Percentiles rank a stretch among this genome's conserved stretches.
phyloP scores from a whole-genome alignment of 345 rosid species.

The Euphorbia tirucalli region DNA sequence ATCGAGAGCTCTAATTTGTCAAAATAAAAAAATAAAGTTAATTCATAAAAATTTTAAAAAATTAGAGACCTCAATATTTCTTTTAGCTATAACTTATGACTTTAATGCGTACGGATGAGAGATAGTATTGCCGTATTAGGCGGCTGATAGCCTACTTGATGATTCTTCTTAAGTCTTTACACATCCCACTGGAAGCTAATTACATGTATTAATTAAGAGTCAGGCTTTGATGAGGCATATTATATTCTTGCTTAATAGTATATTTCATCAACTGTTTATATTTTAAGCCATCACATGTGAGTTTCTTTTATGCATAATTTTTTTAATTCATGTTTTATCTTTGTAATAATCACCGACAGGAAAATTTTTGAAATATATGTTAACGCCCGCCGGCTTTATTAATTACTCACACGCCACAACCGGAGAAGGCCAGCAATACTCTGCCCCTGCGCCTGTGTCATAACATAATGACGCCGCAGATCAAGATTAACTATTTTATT shows the following conservation, averaged over 20 bases:
- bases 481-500: too few relatives aligned
- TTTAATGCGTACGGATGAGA: too few relatives aligned
- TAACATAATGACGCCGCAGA: neutral
- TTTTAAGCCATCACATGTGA: neutral
- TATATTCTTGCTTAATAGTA: neutral
- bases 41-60: too few relatives aligned
- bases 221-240: neutral
- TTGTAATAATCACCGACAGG: neutral
- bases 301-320: neutral
- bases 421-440: neutral
- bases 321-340: neutral
- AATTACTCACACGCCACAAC: neutral
- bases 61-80: too few relatives aligned
- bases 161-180: too few relatives aligned
- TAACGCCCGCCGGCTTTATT: slow-evolving; percentile 13
- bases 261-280: neutral
- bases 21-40: too few relatives aligned
- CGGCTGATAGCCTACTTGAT: too few relatives aligned
- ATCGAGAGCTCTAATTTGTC: too few relatives aligned
- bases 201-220: neutral
- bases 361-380: too few relatives aligned
- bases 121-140: too few relatives aligned
- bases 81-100: too few relatives aligned
- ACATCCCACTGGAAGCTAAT: neutral
- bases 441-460: neutral